Conservation (phyloP, 1,284 basidiomycete genomes). For the Ganoderma sp. region DNA sequence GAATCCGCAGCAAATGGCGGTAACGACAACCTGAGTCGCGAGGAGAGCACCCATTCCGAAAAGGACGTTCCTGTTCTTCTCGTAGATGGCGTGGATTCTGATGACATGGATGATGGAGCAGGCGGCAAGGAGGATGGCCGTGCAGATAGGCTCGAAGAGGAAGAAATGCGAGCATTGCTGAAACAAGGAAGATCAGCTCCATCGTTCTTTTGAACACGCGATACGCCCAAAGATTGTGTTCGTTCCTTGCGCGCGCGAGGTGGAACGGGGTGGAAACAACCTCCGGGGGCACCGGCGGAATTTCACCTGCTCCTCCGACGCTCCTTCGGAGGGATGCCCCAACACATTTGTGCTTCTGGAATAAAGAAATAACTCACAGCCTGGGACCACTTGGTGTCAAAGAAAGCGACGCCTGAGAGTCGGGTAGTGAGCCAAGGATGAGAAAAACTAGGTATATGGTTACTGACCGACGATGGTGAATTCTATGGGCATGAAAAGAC, state of each 20-base stretch:
- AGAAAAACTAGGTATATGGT: not conserved
- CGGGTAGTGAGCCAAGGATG: constrained; percentile 10
- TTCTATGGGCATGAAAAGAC: constrained; percentile 76
- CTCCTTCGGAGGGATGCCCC: not conserved
- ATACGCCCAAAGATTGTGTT: not conserved
- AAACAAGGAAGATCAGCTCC: constrained; percentile 17
- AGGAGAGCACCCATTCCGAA: constrained; percentile 61
- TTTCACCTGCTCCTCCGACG: not conserved
- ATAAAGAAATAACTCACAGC: constrained; percentile 46
- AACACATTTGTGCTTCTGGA: not conserved
- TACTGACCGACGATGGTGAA: constrained; percentile 74
- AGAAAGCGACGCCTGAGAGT: constrained; percentile 74
- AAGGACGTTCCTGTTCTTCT: constrained; percentile 62
- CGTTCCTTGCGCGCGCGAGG: not conserved
- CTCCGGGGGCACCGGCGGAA: constrained; percentile 11
- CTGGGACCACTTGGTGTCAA: constrained; percentile 70
- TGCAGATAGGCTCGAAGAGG: constrained; percentile 83
- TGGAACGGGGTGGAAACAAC: not conserved
- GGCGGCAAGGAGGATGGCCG: constrained; percentile 73
- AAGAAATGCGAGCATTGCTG: constrained; percentile 73
- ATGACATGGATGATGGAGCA: constrained; percentile 76
- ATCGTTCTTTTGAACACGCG: not conserved
- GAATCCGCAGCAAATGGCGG: constrained; percentile 75
- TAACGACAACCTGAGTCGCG: constrained; percentile 69
- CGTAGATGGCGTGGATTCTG: constrained; percentile 78